Percentiles rank a stretch among this genome's conserved stretches.
These are phyloP conservation scores for Rosa lucieae DNA, from an alignment of 306 rosid species.

Conservation along the genomic window DNA sequence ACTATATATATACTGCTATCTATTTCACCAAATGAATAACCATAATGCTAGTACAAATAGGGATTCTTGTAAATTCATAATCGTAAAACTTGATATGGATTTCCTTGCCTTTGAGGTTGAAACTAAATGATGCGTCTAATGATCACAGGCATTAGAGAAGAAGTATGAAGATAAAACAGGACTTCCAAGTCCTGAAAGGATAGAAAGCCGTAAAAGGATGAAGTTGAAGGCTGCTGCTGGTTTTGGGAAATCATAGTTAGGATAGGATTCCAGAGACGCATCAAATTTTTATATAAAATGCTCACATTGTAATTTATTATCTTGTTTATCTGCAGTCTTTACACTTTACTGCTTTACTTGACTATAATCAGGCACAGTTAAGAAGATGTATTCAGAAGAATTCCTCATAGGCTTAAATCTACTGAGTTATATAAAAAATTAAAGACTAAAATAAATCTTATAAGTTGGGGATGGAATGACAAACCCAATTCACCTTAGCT, in stretches of 20 bases:
- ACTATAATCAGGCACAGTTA: not conserved
- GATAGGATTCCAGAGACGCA: constrained; percentile 11
- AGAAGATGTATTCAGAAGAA: not conserved
- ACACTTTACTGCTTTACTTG: constrained; percentile 1
- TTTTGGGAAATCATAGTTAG: constrained; percentile 59
- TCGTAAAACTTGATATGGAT: not conserved
- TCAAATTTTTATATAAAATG: constrained; percentile 29
- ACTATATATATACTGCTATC: not conserved
- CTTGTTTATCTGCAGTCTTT: not conserved
- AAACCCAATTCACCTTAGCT: not conserved
- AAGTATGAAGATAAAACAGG: constrained; percentile 67
- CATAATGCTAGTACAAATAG: not conserved
- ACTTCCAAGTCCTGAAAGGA: constrained; percentile 75
- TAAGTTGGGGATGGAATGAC: not conserved
- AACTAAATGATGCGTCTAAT: constrained; percentile 10
- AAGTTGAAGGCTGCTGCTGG: constrained; percentile 57
- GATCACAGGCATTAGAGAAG: constrained; percentile 71
- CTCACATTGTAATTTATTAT: not conserved
- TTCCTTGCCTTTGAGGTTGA: not conserved
- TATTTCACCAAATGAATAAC: not conserved
- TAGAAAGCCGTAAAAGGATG: constrained; percentile 49
- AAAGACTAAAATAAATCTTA: not conserved
- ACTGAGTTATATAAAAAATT: not conserved
- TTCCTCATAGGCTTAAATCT: not conserved
- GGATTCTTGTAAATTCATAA: not conserved